These are phyloP conservation scores for Thinopyrum obtusiflorum DNA, from an alignment of 202 grass and related monocot genomes.

Conservation along the genomic window DNA sequence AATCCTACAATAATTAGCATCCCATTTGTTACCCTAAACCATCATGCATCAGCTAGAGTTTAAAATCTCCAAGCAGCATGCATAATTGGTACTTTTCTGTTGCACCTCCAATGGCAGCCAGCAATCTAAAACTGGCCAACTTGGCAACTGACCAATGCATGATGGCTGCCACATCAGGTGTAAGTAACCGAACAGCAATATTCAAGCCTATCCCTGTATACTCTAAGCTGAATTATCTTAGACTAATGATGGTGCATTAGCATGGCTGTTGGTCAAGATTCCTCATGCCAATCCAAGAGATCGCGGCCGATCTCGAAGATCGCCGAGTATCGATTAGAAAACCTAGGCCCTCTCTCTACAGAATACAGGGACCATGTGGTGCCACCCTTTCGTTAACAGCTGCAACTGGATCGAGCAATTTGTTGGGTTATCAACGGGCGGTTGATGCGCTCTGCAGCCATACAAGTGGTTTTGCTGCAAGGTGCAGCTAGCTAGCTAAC, in stretches of 20 bases:
- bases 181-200: background rate
- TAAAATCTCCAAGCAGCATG: constrained; percentile 11
- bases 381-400: background rate
- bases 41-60: background rate
- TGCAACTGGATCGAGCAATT: constrained; percentile 6
- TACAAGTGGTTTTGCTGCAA: background rate
- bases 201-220: background rate
- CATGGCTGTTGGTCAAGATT: constrained; percentile 37
- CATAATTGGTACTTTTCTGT: constrained; percentile 29
- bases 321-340: constrained; percentile 21
- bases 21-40: constrained; percentile 17
- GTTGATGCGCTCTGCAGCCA: background rate
- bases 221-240: constrained; percentile 22
- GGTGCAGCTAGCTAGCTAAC: background rate
- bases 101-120: constrained; percentile 10
- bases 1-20: constrained; percentile 11
- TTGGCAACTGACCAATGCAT: constrained; percentile 22
- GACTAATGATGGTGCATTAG: constrained; percentile 1
- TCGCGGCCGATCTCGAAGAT: constrained; percentile 41
- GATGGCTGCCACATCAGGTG: constrained; percentile 11
- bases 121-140: constrained; percentile 17
- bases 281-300: constrained; percentile 29
- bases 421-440: constrained; percentile 3
- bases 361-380: background rate
- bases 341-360: constrained; percentile 9